Percentiles rank a stretch among this genome's conserved stretches.
These are phyloP conservation scores for Emergomyces orientalis DNA, from an alignment of 2,329 filamentous ascomycete genomes.

Conservation along the genomic window DNA sequence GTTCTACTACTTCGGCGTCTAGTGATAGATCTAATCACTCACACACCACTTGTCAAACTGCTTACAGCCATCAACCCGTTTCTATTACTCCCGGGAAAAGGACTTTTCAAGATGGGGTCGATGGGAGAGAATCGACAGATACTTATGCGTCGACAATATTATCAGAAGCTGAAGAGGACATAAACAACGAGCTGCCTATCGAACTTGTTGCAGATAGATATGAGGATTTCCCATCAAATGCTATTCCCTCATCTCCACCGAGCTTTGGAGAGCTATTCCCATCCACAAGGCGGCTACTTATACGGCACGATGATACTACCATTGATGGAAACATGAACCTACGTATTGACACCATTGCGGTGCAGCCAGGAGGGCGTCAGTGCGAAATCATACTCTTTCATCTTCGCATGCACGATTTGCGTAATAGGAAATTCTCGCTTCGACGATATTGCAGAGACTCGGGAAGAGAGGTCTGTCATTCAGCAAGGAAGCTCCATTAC, in stretches of 20 bases:
- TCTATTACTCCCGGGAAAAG: conserved; percentile 19
- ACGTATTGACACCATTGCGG: conserved; percentile 68
- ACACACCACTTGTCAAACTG: conserved; percentile 33
- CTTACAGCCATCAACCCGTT: conserved; percentile 27
- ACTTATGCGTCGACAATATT: conserved; percentile 69
- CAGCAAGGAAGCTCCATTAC: conserved; percentile 60
- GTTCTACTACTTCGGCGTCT: conserved; percentile 26
- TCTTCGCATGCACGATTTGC: conserved; percentile 85
- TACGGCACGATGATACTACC: conserved; percentile 84
- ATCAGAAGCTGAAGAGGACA: conserved; percentile 45
- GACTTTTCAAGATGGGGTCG: conserved; percentile 17
- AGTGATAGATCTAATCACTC: conserved; percentile 31
- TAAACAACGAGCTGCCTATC: conserved; percentile 42
- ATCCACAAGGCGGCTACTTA: conserved; percentile 66
- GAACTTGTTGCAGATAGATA: conserved; percentile 42
- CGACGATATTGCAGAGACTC: conserved; percentile 88
- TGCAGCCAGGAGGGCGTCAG: conserved; percentile 43
- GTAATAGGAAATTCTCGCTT: conserved; percentile 77
- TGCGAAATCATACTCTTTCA: conserved; percentile 77
- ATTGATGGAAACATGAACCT: conserved; percentile 95
- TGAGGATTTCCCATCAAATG: conserved; percentile 54
- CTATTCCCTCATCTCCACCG: conserved; percentile 66
- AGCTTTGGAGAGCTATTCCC: conserved; percentile 83
- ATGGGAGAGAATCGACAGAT: conserved; percentile 54
- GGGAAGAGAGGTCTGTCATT: conserved; percentile 84